A percentile compares a stretch with the other conserved stretches of the same genome.
Evolutionary conservation across 345 rosid genomes (phyloP).

Genomic region (Chamaenerion angustifolium): DNA sequence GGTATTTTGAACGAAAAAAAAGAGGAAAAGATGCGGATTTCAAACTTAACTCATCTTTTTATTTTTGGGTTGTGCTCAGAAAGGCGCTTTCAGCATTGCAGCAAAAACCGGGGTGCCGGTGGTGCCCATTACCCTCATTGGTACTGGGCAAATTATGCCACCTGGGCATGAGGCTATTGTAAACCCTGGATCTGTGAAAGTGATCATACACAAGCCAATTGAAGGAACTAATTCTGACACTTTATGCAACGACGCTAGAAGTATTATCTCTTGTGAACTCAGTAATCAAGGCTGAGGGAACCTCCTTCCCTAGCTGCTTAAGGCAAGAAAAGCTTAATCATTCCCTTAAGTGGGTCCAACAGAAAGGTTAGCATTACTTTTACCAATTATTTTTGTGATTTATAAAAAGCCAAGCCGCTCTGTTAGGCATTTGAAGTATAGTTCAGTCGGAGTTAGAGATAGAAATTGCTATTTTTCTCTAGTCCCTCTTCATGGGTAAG

Average conservation of each 20-base stretch:
- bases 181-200: constrained; percentile 51
- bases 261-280: constrained; percentile 38
- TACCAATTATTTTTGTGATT: too few relatives aligned
- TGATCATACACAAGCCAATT: constrained; percentile 62
- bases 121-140: constrained; percentile 68
- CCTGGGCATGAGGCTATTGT: constrained; percentile 60
- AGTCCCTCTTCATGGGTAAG: too few relatives aligned
- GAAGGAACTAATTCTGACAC: constrained; percentile 48
- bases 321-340: not conserved
- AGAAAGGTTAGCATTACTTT: too few relatives aligned
- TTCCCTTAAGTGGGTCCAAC: not conserved
- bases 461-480: too few relatives aligned
- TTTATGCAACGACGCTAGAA: constrained; percentile 54
- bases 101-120: constrained; percentile 69
- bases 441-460: too few relatives aligned
- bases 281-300: constrained; percentile 13
- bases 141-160: constrained; percentile 97
- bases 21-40: not conserved
- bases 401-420: too few relatives aligned
- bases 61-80: constrained; percentile 31
- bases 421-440: too few relatives aligned
- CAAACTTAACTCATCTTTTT: not conserved
- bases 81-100: constrained; percentile 90
- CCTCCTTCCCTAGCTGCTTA: not conserved
- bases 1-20: not conserved